A percentile compares a stretch with the other conserved stretches of the same genome.
phyloP scores from a whole-genome alignment of 768 basidiomycete genomes.

The Rhizopogon roseolus region DNA sequence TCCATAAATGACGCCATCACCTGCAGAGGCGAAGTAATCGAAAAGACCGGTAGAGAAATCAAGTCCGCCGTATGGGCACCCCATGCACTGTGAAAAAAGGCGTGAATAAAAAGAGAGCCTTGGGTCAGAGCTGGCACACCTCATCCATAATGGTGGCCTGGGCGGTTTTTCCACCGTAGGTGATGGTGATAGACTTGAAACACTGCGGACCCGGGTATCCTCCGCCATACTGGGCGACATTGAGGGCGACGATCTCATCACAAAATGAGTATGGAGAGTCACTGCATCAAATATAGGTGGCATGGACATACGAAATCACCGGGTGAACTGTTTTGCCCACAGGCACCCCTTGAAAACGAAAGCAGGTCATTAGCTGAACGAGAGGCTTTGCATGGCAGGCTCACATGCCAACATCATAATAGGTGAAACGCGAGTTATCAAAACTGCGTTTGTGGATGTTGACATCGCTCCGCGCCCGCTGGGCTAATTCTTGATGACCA shows the following conservation, averaged over 20 bases:
- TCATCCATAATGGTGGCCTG: constrained; percentile 56
- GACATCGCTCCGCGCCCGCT: constrained; percentile 35
- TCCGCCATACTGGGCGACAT: constrained; percentile 42
- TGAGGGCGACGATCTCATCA: constrained; percentile 23
- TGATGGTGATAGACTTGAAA: constrained; percentile 57
- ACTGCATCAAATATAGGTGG: constrained; percentile 3
- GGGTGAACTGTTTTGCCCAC: constrained; percentile 36
- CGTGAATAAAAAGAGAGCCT: not conserved
- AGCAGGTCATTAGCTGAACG: constrained; percentile 1
- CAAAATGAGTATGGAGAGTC: constrained; percentile 42
- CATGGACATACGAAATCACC: constrained; percentile 35
- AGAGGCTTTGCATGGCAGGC: constrained; percentile 9
- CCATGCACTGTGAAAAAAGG: constrained; percentile 45
- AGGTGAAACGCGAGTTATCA: constrained; percentile 41
- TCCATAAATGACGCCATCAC: constrained; percentile 52
- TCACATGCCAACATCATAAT: constrained; percentile 49
- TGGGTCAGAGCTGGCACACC: constrained; percentile 27
- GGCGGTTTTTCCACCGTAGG: constrained; percentile 47
- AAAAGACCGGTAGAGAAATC: constrained; percentile 71
- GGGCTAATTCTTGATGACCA: constrained; percentile 43
- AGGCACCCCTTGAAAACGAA: constrained; percentile 42
- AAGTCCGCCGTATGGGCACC: constrained; percentile 60
- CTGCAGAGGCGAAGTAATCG: constrained; percentile 35
- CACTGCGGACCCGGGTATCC: constrained; percentile 64
- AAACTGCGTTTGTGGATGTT: constrained; percentile 29